These are phyloP conservation scores for Arthrobotrys sinensis DNA, from an alignment of 2,329 filamentous ascomycete genomes.

Conservation along the genomic window DNA sequence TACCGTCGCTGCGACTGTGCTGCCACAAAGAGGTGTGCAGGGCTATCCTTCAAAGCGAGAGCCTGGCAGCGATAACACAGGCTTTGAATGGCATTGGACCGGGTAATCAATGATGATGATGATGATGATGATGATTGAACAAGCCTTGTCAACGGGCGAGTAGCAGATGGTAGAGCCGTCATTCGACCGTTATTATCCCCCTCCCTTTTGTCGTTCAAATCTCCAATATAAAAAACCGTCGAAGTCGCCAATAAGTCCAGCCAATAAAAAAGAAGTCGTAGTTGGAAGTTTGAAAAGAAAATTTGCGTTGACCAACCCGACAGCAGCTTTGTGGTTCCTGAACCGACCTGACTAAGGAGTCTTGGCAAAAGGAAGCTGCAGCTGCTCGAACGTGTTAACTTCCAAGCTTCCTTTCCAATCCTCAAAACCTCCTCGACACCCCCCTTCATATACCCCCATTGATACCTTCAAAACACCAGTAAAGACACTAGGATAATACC, in stretches of 20 bases:
- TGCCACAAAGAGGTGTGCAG: not conserved
- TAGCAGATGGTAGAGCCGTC: constrained; percentile 42
- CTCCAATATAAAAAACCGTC: not conserved
- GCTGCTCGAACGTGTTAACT: constrained; percentile 51
- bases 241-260: too few species aligned
- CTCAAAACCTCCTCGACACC: constrained; percentile 28
- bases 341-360: not conserved
- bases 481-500: not conserved
- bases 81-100: constrained; percentile 24
- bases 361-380: constrained; percentile 26
- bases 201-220: not conserved
- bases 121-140: constrained; percentile 25
- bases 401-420: constrained; percentile 18
- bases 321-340: constrained; percentile 7
- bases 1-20: constrained; percentile 14
- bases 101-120: constrained; percentile 15
- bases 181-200: constrained; percentile 18
- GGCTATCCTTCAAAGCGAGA: not conserved
- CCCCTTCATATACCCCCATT: constrained; percentile 12
- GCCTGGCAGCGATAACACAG: constrained; percentile 41
- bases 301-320: constrained; percentile 26
- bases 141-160: constrained; percentile 37
- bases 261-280: constrained; percentile 14
- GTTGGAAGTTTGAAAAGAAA: constrained; percentile 10
- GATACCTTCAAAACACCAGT: not conserved